Percentiles rank a stretch among this genome's conserved stretches.
Conservation (phyloP, 192 early-diverging fungal genomes). For the Coemansia sp. region DNA sequence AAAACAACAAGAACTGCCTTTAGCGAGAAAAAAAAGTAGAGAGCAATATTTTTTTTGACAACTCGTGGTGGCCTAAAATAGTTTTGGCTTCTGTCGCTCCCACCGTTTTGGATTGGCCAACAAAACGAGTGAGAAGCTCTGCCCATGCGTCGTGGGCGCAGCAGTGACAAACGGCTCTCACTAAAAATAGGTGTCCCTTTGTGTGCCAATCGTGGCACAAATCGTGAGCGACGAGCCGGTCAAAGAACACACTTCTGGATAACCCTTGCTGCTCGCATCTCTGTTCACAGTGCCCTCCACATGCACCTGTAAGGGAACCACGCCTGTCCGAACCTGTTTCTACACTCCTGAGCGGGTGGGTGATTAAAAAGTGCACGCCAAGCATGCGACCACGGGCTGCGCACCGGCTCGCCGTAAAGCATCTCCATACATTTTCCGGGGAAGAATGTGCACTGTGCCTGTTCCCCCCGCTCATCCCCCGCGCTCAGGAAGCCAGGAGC, state of each 20-base stretch:
- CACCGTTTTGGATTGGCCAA: background rate
- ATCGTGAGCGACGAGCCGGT: background rate
- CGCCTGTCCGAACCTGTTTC: background rate
- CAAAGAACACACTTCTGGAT: background rate
- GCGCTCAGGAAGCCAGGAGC: background rate
- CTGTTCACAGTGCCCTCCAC: background rate
- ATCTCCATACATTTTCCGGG: background rate
- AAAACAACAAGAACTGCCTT: conserved; percentile 11
- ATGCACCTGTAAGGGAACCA: background rate
- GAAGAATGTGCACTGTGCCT: background rate
- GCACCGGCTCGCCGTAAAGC: background rate
- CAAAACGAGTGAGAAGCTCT: background rate
- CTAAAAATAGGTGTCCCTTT: background rate
- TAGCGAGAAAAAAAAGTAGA: background rate
- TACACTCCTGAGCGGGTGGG: background rate
- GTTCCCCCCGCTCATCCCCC: background rate
- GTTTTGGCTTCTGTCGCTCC: conserved; percentile 7
- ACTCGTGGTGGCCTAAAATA: conserved; percentile 4
- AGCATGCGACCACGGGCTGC: background rate
- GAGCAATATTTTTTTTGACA: background rate
- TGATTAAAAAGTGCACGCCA: background rate
- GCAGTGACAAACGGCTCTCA: background rate
- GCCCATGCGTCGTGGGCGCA: background rate
- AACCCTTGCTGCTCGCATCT: conserved; percentile 6
- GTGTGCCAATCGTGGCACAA: background rate